These are phyloP conservation scores for Datura wrightii DNA, from an alignment of 257 asterid species.

Conservation along the genomic window DNA sequence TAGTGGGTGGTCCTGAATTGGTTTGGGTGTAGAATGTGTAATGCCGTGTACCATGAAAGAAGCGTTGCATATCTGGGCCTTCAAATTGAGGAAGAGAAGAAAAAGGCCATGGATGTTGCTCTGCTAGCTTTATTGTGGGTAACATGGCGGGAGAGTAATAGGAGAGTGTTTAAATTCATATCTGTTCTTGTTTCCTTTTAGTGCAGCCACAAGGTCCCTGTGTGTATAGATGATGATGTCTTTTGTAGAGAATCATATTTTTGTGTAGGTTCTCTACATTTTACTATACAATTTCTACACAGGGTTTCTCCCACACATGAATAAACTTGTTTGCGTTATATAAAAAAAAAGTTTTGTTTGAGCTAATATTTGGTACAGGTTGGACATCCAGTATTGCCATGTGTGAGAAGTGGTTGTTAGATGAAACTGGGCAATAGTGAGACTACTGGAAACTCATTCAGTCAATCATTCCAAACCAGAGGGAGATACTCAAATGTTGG, in stretches of 20 bases:
- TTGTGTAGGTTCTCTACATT: conserved; percentile 1
- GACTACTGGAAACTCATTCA: conserved; percentile 17
- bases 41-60: not conserved
- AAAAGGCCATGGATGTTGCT: not conserved
- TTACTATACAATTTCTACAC: not conserved
- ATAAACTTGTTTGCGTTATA: not conserved
- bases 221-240: not conserved
- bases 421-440: not conserved
- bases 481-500: not conserved
- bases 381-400: not conserved
- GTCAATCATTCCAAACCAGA: not conserved
- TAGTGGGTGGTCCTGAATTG: not conserved
- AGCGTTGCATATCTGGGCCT: not conserved
- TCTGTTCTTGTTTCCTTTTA: not conserved
- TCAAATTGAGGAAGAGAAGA: not conserved
- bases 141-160: not conserved
- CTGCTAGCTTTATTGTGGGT: not conserved
- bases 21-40: not conserved
- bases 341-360: not conserved
- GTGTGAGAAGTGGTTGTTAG: not conserved
- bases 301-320: not conserved
- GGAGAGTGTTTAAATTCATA: not conserved
- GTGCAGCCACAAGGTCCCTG: not conserved
- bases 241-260: conserved; percentile 14
- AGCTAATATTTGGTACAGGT: not conserved